A percentile compares a stretch with the other conserved stretches of the same genome.
These are phyloP conservation scores for Xylaria sp. DNA, from an alignment of 2,329 filamentous ascomycete species.

Conservation along the genomic window DNA sequence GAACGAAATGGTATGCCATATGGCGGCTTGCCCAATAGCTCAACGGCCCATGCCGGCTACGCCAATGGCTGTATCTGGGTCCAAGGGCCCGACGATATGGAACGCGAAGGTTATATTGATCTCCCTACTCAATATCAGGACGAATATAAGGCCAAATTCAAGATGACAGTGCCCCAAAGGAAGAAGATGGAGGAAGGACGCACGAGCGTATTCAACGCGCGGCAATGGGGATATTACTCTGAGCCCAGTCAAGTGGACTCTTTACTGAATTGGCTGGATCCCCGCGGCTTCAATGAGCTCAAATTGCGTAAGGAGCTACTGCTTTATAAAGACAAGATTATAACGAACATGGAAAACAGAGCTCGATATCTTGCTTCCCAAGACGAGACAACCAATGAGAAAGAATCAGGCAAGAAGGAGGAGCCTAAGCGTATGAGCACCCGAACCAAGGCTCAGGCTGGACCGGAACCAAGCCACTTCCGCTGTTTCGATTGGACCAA, in stretches of 20 bases:
- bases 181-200: conserved; percentile 86
- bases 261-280: conserved; percentile 89
- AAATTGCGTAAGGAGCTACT: conserved; percentile 89
- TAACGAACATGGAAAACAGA: conserved; percentile 82
- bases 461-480: conserved; percentile 59
- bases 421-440: conserved; percentile 59
- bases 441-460: conserved; percentile 59
- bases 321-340: conserved; percentile 79
- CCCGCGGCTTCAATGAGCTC: conserved; percentile 84
- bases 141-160: conserved; percentile 80
- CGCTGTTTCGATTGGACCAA: conserved; percentile 67
- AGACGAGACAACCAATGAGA: conserved; percentile 46
- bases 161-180: conserved; percentile 85
- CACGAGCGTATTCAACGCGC: conserved; percentile 79
- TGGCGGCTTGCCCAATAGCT: conserved; percentile 85
- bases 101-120: conserved; percentile 87
- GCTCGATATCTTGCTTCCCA: conserved; percentile 73
- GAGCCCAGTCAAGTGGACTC: conserved; percentile 81
- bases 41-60: conserved; percentile 86
- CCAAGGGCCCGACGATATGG: conserved; percentile 91
- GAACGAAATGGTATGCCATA: conserved; percentile 99
- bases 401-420: conserved; percentile 52
- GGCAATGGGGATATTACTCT: conserved; percentile 92
- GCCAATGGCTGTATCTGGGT: conserved; percentile 97
- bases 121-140: conserved; percentile 75